Percentiles rank a stretch among this genome's conserved stretches.
Evolutionary conservation across 805 yeast genomes (phyloP).

Genomic region (Saccharomycopsis oosterbeekiorum): DNA sequence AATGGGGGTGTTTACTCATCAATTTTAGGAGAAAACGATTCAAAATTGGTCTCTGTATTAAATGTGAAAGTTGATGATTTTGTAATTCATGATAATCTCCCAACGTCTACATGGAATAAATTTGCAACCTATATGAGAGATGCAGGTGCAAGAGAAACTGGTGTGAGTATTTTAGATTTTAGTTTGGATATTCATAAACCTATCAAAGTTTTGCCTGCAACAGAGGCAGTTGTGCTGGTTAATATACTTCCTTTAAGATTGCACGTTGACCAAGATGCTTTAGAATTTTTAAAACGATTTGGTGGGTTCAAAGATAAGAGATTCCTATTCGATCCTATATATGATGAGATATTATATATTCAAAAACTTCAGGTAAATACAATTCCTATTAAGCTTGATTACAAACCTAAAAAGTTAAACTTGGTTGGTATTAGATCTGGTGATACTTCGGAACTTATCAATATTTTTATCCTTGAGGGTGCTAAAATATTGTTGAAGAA

Average conservation of each 20-base stretch:
- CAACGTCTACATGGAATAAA: constrained; percentile 87
- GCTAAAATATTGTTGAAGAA: constrained; percentile 59
- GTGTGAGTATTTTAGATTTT: constrained; percentile 51
- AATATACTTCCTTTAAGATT: constrained; percentile 62
- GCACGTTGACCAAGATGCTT: constrained; percentile 87
- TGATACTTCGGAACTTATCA: constrained; percentile 75
- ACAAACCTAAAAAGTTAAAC: constrained; percentile 84
- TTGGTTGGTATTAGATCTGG: constrained; percentile 81
- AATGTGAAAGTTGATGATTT: constrained; percentile 43
- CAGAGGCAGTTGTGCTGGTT: constrained; percentile 51
- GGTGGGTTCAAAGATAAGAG: constrained; percentile 68
- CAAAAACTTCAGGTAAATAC: constrained; percentile 57
- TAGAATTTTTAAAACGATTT: constrained; percentile 74
- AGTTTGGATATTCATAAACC: constrained; percentile 56
- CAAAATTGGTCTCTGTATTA: constrained; percentile 40
- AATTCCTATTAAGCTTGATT: constrained; percentile 63
- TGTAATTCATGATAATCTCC: constrained; percentile 64
- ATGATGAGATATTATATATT: constrained; percentile 57
- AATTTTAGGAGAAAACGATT: constrained; percentile 23
- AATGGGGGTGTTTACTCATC: not conserved
- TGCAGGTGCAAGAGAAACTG: constrained; percentile 61
- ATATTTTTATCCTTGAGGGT: constrained; percentile 81
- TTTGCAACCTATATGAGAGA: constrained; percentile 61
- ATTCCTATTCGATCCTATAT: constrained; percentile 47
- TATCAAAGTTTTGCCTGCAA: constrained; percentile 48